phyloP scores from a whole-genome alignment of 1,284 basidiomycete species.

The Cystobasidium pallidum region DNA sequence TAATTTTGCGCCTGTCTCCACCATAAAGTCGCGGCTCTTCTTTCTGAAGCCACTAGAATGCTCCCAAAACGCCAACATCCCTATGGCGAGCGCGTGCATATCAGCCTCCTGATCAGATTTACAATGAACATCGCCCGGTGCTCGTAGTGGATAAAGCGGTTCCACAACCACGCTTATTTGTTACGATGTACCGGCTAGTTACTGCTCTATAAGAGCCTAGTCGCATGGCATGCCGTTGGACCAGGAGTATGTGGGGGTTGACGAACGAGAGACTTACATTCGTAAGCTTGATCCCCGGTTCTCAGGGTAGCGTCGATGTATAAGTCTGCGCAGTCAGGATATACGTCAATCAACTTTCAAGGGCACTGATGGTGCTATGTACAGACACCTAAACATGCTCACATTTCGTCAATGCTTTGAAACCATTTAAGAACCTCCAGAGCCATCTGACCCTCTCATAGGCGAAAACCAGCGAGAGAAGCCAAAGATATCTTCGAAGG shows the following conservation, averaged over 20 bases:
- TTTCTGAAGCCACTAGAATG: constrained; percentile 34
- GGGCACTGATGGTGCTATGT: too few relatives aligned
- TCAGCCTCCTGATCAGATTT: not conserved
- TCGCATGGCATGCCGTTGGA: too few relatives aligned
- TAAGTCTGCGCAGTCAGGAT: constrained; percentile 5
- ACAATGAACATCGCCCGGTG: too few relatives aligned
- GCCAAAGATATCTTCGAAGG: constrained; percentile 37
- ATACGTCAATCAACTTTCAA: not conserved
- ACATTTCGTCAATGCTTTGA: constrained; percentile 30
- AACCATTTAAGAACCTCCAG: constrained; percentile 29
- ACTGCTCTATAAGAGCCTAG: too few relatives aligned
- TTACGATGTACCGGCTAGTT: too few relatives aligned
- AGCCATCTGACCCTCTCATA: constrained; percentile 31
- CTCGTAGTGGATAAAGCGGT: too few relatives aligned
- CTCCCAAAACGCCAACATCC: constrained; percentile 42
- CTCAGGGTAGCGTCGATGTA: constrained; percentile 36
- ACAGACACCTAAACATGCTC: not conserved
- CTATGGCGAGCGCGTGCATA: not conserved
- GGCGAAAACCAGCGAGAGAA: constrained; percentile 24
- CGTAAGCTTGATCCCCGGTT: constrained; percentile 37
- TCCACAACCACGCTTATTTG: too few relatives aligned
- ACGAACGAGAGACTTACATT: constrained; percentile 2
- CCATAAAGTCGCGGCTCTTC: constrained; percentile 41
- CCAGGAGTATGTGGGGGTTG: too few relatives aligned
- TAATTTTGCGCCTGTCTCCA: constrained; percentile 29